These are phyloP conservation scores for Debaryomyces robertsiae DNA, from an alignment of 1,139 yeast species.

Conservation along the genomic window DNA sequence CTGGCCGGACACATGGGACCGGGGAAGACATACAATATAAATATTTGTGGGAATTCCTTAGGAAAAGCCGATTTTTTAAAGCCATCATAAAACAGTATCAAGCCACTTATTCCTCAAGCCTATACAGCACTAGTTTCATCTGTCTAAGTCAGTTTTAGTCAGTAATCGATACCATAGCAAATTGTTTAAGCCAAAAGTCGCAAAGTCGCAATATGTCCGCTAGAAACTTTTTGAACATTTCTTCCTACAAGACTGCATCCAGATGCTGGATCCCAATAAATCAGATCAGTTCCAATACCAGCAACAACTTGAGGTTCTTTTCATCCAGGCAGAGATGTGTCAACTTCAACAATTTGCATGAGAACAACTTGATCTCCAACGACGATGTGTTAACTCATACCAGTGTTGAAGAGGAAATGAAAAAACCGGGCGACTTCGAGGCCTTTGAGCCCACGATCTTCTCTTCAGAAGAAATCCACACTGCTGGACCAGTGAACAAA, in stretches of 20 bases:
- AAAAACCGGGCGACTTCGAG: slow-evolving; percentile 22
- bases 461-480: slow-evolving; percentile 45
- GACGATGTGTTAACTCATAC: slow-evolving; percentile 34
- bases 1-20: slow-evolving; percentile 1
- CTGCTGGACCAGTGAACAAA: slow-evolving; percentile 51
- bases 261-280: slow-evolving; percentile 48
- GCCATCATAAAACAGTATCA: too few species aligned
- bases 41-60: not conserved
- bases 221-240: slow-evolving; percentile 37
- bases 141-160: too few species aligned
- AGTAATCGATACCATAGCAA: too few species aligned
- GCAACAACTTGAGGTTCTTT: slow-evolving; percentile 27
- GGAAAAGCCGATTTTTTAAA: too few species aligned
- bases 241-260: slow-evolving; percentile 46
- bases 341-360: slow-evolving; percentile 38
- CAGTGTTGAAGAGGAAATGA: slow-evolving; percentile 18
- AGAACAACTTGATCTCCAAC: slow-evolving; percentile 37
- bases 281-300: slow-evolving; percentile 12
- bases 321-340: slow-evolving; percentile 44
- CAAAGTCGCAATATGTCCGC: slow-evolving; percentile 26
- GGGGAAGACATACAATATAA: not conserved
- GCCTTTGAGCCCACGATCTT: slow-evolving; percentile 44
- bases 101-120: too few species aligned
- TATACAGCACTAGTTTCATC: too few species aligned
- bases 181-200: too few species aligned